Base-by-base conservation (phyloP, 1,284 basidiomycete genomes). In the Cryptococcus sp. region DNA sequence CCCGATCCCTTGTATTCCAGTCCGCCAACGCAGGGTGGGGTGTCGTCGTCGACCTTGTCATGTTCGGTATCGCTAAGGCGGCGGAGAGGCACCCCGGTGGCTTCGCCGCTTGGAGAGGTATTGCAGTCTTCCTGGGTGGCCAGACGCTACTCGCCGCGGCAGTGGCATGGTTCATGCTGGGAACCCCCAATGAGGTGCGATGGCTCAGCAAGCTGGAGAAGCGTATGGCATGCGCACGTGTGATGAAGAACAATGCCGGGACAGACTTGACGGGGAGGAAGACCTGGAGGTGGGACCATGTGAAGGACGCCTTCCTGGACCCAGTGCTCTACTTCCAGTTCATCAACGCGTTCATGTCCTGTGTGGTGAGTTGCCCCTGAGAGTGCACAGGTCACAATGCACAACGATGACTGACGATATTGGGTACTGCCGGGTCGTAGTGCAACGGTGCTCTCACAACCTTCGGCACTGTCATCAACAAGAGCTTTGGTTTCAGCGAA, bases 91-190 rank as follows among this genome's bases (percentile, higher is more conserved):
- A 65, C 28, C 51, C 52, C 1, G 58, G 45, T 20, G 66, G 66
- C n/a, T 61, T 66, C 38, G 66, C 56, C 15, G 62, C 69, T 4
- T 70, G 69, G 65, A 43, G 61, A 43, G 65, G 63, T 2, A 69
- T 72, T 55, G 63, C 64, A 21, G 55, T 70, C 43, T 73, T 72
- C 68, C 65, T 72, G 9, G 73, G 71, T 18, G 70, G 65, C 0
- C 56, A 69, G 16, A 70, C 71, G 9, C 39, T 67, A 21, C 21
- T 74, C 20, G 62, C 61, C 11, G 50, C 64, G 8, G 40, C 56
- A 1, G 46, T 68, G 40, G 63, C 63, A 40, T 65, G 59, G 48
- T 65, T 67, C 50, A 58, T 67, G 50, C 63, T 71, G 21, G 70
- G 71, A 12, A 67, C 67, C 9, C 70, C 71, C 4, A 62, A 60